These are phyloP conservation scores for Phytopythium oedochilum DNA, from an alignment of 352 stramenopile genomes.

Conservation along the genomic window DNA sequence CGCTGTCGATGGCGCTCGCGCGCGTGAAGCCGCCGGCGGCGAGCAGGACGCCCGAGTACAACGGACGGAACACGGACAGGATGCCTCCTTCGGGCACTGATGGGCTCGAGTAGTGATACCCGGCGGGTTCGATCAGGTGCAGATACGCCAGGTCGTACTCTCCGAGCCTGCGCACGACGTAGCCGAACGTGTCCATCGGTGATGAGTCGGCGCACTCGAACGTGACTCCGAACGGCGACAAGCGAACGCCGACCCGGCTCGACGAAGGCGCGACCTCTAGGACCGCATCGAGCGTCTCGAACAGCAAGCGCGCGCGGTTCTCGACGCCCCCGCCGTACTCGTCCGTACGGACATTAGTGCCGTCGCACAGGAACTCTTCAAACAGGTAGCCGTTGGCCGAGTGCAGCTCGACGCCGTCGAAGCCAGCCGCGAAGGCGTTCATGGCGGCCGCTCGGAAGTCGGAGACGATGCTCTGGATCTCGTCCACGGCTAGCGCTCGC, in stretches of 20 bases:
- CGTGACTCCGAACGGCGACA: conserved; percentile 22
- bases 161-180: conserved; percentile 18
- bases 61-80: conserved; percentile 18
- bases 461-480: conserved; percentile 49
- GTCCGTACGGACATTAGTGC: conserved; percentile 72
- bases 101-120: conserved; percentile 10
- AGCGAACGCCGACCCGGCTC: conserved; percentile 12
- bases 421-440: too few relatives aligned
- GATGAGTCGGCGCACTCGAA: conserved; percentile 27
- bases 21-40: conserved; percentile 23
- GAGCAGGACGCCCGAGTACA: conserved; percentile 36
- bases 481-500: conserved; percentile 39
- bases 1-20: conserved; percentile 18
- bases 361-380: conserved; percentile 81
- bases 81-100: conserved; percentile 21
- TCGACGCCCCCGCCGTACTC: conserved; percentile 27
- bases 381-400: conserved; percentile 84
- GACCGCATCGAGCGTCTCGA: conserved; percentile 45
- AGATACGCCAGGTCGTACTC: conserved; percentile 29
- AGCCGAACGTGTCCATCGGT: conserved; percentile 23
- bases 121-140: conserved; percentile 32
- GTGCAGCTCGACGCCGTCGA: too few relatives aligned
- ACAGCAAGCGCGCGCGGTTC: conserved; percentile 12
- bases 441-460: conserved; percentile 47
- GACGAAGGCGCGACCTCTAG: conserved; percentile 7